phyloP scores from a whole-genome alignment of 2,329 filamentous ascomycete species.

The Kalaharituber pfeilii region DNA sequence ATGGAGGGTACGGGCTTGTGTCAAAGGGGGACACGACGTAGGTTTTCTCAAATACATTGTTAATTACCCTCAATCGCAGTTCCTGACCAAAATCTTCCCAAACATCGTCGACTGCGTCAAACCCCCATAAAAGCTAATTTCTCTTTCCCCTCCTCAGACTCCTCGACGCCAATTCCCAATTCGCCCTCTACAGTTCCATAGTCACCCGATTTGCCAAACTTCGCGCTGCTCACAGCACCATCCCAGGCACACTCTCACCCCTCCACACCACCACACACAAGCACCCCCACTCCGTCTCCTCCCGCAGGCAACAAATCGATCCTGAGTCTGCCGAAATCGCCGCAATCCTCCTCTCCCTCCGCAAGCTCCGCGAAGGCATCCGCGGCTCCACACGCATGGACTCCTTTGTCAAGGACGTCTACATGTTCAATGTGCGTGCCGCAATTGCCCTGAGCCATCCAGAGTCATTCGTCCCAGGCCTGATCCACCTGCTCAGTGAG shows the following conservation, averaged over 20 bases:
- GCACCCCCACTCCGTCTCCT: constrained; percentile 4
- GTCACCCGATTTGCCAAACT: not conserved
- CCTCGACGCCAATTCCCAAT: not conserved
- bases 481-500: constrained; percentile 56
- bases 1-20: not conserved
- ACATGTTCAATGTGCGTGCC: constrained; percentile 78
- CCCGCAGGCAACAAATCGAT: constrained; percentile 17
- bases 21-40: not conserved
- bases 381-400: constrained; percentile 60
- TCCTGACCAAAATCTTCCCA: too few species aligned
- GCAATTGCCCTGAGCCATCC: constrained; percentile 65
- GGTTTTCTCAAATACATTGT: not conserved
- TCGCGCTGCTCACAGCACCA: not conserved
- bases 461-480: constrained; percentile 77
- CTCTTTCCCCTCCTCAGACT: not conserved
- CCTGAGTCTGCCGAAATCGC: constrained; percentile 42
- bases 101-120: too few species aligned
- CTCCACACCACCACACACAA: not conserved
- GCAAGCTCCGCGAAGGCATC: constrained; percentile 82
- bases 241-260: not conserved
- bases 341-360: constrained; percentile 62
- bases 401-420: constrained; percentile 69
- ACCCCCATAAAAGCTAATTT: not conserved
- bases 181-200: too few species aligned
- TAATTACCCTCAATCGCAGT: too few species aligned